phyloP scores from a whole-genome alignment of 345 rosid species.

The Eucalyptus cloeziana region DNA sequence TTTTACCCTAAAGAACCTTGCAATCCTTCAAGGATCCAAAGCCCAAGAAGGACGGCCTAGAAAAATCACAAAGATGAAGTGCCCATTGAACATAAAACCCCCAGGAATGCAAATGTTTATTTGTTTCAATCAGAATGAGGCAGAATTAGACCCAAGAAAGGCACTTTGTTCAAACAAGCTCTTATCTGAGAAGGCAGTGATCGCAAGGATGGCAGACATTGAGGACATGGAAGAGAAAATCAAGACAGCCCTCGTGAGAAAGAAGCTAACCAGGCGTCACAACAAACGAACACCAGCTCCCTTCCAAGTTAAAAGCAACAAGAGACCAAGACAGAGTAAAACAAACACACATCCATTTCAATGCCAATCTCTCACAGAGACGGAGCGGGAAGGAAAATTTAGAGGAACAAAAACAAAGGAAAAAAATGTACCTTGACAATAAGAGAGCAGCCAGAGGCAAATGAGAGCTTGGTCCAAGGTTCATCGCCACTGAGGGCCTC shows the following conservation, averaged over 20 bases:
- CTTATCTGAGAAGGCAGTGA: background rate
- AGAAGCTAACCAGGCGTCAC: background rate
- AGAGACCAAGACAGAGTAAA: background rate
- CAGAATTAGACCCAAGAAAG: too few species aligned
- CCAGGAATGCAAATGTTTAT: background rate
- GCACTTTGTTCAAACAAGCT: background rate
- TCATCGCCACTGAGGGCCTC: too few species aligned
- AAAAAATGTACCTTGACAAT: conserved; percentile 21
- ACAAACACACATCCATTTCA: background rate
- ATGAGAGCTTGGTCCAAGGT: background rate
- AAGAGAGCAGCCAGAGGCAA: conserved; percentile 17
- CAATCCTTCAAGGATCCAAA: background rate
- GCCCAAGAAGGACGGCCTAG: background rate
- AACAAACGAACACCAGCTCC: background rate
- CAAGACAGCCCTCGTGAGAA: background rate
- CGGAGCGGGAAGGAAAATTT: background rate
- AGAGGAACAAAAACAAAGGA: background rate
- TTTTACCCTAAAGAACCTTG: background rate
- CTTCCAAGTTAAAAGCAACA: background rate
- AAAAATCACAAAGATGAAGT: background rate
- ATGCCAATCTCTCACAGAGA: background rate
- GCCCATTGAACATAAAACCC: background rate
- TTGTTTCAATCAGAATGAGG: background rate
- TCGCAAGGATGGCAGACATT: background rate
- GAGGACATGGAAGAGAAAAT: background rate